phyloP scores from a whole-genome alignment of 345 rosid species.

The Brassica incana region DNA sequence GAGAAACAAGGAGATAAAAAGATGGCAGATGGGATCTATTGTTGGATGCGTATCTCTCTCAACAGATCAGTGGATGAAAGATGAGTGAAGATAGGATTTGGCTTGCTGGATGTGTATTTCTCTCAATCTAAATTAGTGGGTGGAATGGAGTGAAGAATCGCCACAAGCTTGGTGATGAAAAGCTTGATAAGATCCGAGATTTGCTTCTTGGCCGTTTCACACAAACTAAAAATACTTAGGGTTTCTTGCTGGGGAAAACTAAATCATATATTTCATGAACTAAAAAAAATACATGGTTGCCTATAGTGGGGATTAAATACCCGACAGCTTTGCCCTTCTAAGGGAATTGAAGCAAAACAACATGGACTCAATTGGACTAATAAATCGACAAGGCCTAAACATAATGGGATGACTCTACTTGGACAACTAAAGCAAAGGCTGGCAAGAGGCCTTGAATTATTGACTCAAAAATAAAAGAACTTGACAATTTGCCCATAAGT shows the following conservation, averaged over 20 bases:
- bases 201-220: neutral
- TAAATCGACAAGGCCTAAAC: no score
- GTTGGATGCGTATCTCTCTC: no score
- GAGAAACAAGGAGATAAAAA: no score
- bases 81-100: no score
- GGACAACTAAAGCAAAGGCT: no score
- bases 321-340: neutral
- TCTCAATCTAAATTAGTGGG: neutral
- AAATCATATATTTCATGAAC: no score
- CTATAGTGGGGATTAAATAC: neutral
- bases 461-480: no score
- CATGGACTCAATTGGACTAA: neutral
- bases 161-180: neutral
- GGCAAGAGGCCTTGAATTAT: no score
- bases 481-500: no score
- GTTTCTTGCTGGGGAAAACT: neutral
- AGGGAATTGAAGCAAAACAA: neutral
- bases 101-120: neutral
- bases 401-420: no score
- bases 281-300: neutral
- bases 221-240: neutral
- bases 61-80: no score
- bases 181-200: neutral
- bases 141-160: neutral
- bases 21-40: no score